A percentile compares a stretch with the other conserved stretches of the same genome.
These are phyloP conservation scores for Actinomortierella wolfii DNA, from an alignment of 371 early-diverging fungal species.

Conservation along the genomic window DNA sequence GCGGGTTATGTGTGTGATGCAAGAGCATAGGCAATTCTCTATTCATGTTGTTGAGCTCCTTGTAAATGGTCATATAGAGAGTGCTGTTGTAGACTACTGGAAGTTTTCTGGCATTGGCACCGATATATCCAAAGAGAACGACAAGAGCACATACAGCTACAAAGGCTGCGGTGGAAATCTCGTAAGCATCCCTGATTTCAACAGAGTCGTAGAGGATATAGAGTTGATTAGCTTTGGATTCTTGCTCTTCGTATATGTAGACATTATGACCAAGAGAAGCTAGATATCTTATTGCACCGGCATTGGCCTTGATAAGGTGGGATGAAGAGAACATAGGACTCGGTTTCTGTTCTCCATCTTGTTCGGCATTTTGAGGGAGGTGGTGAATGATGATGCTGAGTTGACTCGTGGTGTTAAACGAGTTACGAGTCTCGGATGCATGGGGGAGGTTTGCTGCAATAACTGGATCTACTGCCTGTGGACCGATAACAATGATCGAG, in stretches of 20 bases:
- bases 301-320: slow-evolving; percentile 5
- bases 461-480: slow-evolving; percentile 3
- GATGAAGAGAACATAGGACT: background rate
- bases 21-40: background rate
- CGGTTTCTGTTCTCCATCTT: no score
- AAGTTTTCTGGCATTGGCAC: background rate
- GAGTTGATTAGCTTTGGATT: background rate
- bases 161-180: background rate
- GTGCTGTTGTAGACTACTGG: background rate
- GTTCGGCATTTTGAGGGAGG: background rate
- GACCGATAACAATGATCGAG: background rate
- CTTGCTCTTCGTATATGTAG: background rate
- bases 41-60: background rate
- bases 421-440: no score
- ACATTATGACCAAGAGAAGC: slow-evolving; percentile 13
- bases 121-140: background rate
- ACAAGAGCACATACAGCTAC: background rate
- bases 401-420: background rate
- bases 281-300: slow-evolving; percentile 4
- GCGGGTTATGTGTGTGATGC: background rate
- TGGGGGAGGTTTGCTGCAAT: background rate
- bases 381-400: slow-evolving; percentile 3
- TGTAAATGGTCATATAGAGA: slow-evolving; percentile 11
- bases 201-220: slow-evolving; percentile 7
- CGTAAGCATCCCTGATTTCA: slow-evolving; percentile 9